phyloP scores from a whole-genome alignment of 441 rosid genomes.

The Erodium trifolium region DNA sequence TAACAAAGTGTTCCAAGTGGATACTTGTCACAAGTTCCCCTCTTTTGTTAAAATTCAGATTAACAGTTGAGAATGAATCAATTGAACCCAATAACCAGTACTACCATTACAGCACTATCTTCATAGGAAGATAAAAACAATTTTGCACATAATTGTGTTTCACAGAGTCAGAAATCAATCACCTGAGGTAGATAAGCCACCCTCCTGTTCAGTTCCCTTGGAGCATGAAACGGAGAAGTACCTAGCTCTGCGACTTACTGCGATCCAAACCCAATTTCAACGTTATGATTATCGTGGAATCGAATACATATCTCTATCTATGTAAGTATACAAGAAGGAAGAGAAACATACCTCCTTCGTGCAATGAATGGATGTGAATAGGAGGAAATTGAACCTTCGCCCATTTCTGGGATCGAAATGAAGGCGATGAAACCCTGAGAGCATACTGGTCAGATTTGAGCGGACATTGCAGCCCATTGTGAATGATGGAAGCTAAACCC shows the following conservation, averaged over 20 bases:
- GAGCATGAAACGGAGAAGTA: constrained; percentile 32
- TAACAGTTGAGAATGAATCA: too few species aligned
- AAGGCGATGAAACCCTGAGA: constrained; percentile 25
- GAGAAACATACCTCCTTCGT: constrained; percentile 27
- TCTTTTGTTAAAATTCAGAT: too few species aligned
- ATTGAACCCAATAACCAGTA: too few species aligned
- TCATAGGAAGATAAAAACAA: too few species aligned
- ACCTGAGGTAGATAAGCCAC: constrained; percentile 48
- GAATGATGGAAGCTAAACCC: constrained; percentile 61
- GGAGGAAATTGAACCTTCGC: constrained; percentile 28
- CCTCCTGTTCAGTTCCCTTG: constrained; percentile 43
- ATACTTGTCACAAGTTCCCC: too few species aligned
- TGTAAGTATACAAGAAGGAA: background rate
- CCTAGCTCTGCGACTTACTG: constrained; percentile 26
- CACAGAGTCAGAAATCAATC: constrained; percentile 2
- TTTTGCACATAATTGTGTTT: background rate
- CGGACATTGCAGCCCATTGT: constrained; percentile 37
- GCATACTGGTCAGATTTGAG: constrained; percentile 29
- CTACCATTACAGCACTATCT: too few species aligned
- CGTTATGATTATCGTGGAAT: background rate
- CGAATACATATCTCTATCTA: background rate
- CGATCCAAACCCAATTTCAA: constrained; percentile 17
- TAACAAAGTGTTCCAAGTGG: too few species aligned
- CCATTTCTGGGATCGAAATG: constrained; percentile 27
- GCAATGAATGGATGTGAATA: constrained; percentile 22